Evolutionary conservation across 306 rosid species (phyloP).

Genomic region (Cicer arietinum): DNA sequence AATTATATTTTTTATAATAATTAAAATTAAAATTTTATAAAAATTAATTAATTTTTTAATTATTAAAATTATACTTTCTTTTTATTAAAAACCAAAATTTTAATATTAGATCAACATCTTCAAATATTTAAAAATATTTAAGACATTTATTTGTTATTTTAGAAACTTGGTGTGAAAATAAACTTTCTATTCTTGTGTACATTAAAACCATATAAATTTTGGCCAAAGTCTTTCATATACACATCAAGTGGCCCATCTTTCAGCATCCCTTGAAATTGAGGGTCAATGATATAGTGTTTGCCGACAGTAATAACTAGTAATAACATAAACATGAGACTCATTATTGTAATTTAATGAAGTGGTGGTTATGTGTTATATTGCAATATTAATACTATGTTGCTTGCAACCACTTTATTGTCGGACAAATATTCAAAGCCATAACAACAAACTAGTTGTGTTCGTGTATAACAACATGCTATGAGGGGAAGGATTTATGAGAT

Average conservation of each 20-base stretch:
- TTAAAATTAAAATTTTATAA: too few species aligned
- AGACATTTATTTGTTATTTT: too few species aligned
- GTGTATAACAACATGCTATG: constrained; percentile 34
- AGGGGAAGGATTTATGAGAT: constrained; percentile 35
- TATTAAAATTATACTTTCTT: too few species aligned
- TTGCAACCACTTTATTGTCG: constrained; percentile 17
- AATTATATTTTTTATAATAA: too few species aligned
- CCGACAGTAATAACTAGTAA: constrained; percentile 5
- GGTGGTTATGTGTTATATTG: not conserved
- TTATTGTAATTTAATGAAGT: constrained; percentile 22
- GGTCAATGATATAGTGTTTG: constrained; percentile 30
- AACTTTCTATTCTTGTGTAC: not conserved
- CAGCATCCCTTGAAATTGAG: not conserved
- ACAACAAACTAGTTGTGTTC: constrained; percentile 28
- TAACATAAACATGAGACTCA: not conserved
- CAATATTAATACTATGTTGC: constrained; percentile 12
- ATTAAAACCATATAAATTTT: not conserved
- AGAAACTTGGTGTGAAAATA: too few species aligned
- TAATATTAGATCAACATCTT: too few species aligned
- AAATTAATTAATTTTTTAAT: too few species aligned
- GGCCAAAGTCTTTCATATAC: not conserved
- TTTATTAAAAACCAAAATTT: too few species aligned
- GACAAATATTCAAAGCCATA: constrained; percentile 14
- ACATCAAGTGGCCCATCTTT: constrained; percentile 31
- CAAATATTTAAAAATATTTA: too few species aligned